A percentile compares a stretch with the other conserved stretches of the same genome.
Conservation (phyloP, 805 yeast genomes). For the Sugiyamaella boreocaroliniensis region DNA sequence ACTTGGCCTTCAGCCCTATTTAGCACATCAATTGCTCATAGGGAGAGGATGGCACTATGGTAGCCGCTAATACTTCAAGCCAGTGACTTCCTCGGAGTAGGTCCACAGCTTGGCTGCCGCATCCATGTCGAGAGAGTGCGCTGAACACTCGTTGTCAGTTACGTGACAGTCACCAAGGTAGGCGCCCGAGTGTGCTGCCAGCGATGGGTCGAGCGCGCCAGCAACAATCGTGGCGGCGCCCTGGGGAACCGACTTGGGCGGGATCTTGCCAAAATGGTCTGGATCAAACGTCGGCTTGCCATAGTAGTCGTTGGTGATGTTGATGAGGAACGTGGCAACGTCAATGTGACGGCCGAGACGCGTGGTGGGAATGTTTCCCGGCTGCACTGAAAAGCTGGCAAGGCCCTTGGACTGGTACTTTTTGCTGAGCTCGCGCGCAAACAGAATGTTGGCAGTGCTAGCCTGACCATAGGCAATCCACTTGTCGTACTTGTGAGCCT, state of each 20-base stretch:
- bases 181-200: neutral
- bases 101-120: constrained; percentile 9
- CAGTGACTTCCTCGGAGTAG: too few species aligned
- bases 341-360: constrained; percentile 9
- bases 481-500: too few species aligned
- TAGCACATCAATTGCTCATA: too few species aligned
- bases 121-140: too few species aligned
- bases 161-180: neutral
- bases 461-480: constrained; percentile 15
- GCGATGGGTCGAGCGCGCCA: constrained; percentile 1
- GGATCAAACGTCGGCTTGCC: neutral
- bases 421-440: constrained; percentile 5
- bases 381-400: constrained; percentile 8
- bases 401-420: constrained; percentile 8
- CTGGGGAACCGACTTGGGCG: neutral
- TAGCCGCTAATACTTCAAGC: too few species aligned
- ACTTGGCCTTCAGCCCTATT: too few species aligned
- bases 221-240: constrained; percentile 1
- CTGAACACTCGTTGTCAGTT: too few species aligned
- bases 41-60: too few species aligned
- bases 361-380: constrained; percentile 11
- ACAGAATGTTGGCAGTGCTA: constrained; percentile 13
- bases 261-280: neutral
- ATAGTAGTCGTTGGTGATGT: constrained; percentile 4
- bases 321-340: neutral